A percentile compares a stretch with the other conserved stretches of the same genome.
Evolutionary conservation across 2,329 filamentous ascomycete genomes (phyloP).

Genomic region (Claviceps africana): DNA sequence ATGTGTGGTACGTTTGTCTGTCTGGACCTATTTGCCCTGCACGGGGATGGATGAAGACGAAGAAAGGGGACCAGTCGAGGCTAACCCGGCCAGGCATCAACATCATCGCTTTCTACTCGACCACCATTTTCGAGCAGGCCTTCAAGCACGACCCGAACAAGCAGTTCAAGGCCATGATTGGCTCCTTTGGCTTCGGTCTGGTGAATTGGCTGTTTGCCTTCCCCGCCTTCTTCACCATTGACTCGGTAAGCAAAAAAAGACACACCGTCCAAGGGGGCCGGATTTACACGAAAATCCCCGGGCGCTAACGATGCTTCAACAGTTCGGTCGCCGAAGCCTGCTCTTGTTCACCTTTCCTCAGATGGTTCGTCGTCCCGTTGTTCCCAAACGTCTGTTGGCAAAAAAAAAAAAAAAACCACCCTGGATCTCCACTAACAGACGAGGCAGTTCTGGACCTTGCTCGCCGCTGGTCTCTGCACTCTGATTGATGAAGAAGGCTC

Average conservation of each 20-base stretch:
- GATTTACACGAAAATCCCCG: neutral
- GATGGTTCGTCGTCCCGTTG: constrained; percentile 32
- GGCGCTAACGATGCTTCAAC: constrained; percentile 5
- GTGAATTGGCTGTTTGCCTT: constrained; percentile 54
- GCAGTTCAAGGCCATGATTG: constrained; percentile 34
- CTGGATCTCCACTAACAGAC: neutral
- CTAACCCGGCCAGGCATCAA: constrained; percentile 30
- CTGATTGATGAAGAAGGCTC: constrained; percentile 16
- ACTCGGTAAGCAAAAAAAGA: constrained; percentile 31
- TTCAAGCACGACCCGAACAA: constrained; percentile 28
- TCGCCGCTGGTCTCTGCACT: constrained; percentile 27
- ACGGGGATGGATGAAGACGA: neutral
- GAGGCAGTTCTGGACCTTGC: constrained; percentile 33
- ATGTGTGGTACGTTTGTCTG: constrained; percentile 38
- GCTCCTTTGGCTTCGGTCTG: constrained; percentile 34
- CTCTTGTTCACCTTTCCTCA: constrained; percentile 53
- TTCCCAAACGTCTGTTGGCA: neutral
- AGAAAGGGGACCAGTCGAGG: no score
- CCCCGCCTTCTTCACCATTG: constrained; percentile 52
- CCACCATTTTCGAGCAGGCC: constrained; percentile 44
- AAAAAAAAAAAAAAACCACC: neutral
- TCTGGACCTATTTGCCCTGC: neutral
- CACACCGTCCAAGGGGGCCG: neutral
- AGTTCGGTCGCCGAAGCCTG: constrained; percentile 45
- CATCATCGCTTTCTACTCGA: constrained; percentile 62